Base-by-base conservation (phyloP, 208 protist species). In the Trypanosoma lewisi region DNA sequence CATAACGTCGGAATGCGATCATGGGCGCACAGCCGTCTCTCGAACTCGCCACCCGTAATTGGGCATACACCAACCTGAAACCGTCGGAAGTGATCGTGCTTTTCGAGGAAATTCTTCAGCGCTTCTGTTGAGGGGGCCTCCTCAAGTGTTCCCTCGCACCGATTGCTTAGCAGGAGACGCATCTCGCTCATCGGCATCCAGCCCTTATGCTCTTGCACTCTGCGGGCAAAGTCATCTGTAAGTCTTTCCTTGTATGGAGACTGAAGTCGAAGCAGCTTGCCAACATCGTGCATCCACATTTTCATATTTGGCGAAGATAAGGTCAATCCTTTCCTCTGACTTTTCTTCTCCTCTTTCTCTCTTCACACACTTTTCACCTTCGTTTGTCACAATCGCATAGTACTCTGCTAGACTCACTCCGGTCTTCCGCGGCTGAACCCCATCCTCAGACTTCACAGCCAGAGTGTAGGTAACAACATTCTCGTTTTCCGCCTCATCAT, bases 141-240 rank as follows among this genome's bases (percentile, higher is more conserved):
- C n/a, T 47, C 49, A 16, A 50, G 16, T 19, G 59, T 41, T 28
- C 33, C 39, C 21, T 59, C 47, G 9, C 44, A 14, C 30, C 75
- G 30, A 0, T 16, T 17, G 8, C 36, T 28, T n/a, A 89, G 50
- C 36, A 78, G 36, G 19, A 45, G 28, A 23, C 70, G 21, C 2
- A 90, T 55, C 12, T 75, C 30, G 36, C 48, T 42, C 28, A 87
- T 49, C 17, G 83, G 80, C 28, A 90, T 59, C 79, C 80, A 90
- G 6, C 83, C 80, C 27, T 73, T 61, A 28, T 61, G 70, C 8
- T 39, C 21, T 37, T 63, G 17, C 25, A 85, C 68, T 11, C 57
- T 36, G 9, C 47, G 5, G 30, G 69, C 57, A 27, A 70, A 16
- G 12, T 12, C 53, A 61, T 42, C 25, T 56, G 34, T 17, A 77